These are phyloP conservation scores for Dryas alaskensis DNA, from an alignment of 306 rosid genomes.

Conservation along the genomic window DNA sequence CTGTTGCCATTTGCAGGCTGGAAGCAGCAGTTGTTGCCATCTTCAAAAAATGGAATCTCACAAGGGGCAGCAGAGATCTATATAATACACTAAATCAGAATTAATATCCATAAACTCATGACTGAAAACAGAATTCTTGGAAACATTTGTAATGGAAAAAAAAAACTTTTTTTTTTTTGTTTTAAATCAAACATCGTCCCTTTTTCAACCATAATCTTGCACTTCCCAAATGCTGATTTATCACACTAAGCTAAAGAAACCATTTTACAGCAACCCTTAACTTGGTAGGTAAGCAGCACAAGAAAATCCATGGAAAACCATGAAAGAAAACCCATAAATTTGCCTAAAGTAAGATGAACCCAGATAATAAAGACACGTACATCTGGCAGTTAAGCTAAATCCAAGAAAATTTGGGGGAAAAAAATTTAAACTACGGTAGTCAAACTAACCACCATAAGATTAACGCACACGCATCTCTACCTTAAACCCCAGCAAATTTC, in stretches of 20 bases:
- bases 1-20: constrained; percentile 60
- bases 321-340: neutral
- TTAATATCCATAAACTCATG: constrained; percentile 8
- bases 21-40: constrained; percentile 75
- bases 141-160: neutral
- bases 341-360: constrained; percentile 4
- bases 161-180: neutral
- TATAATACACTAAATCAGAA: constrained; percentile 23
- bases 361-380: constrained; percentile 1
- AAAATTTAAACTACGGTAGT: neutral
- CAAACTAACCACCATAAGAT: neutral
- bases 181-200: neutral
- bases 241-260: neutral
- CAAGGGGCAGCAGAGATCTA: constrained; percentile 31
- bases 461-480: neutral
- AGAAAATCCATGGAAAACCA: neutral
- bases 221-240: neutral
- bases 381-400: neutral
- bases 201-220: neutral
- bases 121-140: neutral
- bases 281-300: neutral
- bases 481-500: neutral
- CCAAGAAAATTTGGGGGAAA: neutral
- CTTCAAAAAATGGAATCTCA: constrained; percentile 33
- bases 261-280: neutral